Base-by-base conservation (phyloP, 2,329 filamentous ascomycete species). In the Aspergillus terreus region DNA sequence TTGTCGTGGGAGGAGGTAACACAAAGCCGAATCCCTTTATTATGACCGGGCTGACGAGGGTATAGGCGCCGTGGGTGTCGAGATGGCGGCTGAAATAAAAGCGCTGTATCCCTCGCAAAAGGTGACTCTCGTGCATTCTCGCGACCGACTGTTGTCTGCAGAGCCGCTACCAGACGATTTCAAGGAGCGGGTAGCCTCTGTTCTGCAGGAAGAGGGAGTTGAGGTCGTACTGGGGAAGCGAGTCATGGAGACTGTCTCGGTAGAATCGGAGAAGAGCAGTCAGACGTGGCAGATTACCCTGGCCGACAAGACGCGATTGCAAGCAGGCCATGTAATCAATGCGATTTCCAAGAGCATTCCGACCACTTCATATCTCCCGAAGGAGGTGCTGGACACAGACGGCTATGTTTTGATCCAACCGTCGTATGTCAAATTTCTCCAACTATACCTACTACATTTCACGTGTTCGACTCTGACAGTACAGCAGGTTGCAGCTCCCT, bases 81-180 rank as follows among this genome's bases (percentile, higher is more conserved):
- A 92, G 67, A 90, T 92, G 79, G 87, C 89, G 0, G 83, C 86
- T 1, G 88, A 94, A 71, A 75, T 92, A 49, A 92, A 91, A 70
- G 68, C 81, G 43, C 74, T 84, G 21, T 78, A 85, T 54, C 87
- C 89, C 0, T 62, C 79, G 10, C 73, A 83, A 49, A 79, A 80
- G 38, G 84, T 92, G n/a, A 88, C 83, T 1, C 79, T 94, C 1
- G 81, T 90, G 4, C 89, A 92, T 66, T 91, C 88, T 4, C 78
- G 87, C 17, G 75, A 80, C 23, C 82, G 82, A 61, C 79, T 92
- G 1, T 77, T 92, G 6, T 90, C 87, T 0, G 82, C 86, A 0
- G 89, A 94, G 71, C 82, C 81, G 3, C 77, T 94, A 2, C 84
- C 87, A 0, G 81, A 86, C 33, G 82, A 85, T 43, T 84, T 86